Evolutionary conservation across 345 rosid species (phyloP), one percentile per base, ranked within the genome.

Genomic region (Noccaea bulbosa): DNA sequence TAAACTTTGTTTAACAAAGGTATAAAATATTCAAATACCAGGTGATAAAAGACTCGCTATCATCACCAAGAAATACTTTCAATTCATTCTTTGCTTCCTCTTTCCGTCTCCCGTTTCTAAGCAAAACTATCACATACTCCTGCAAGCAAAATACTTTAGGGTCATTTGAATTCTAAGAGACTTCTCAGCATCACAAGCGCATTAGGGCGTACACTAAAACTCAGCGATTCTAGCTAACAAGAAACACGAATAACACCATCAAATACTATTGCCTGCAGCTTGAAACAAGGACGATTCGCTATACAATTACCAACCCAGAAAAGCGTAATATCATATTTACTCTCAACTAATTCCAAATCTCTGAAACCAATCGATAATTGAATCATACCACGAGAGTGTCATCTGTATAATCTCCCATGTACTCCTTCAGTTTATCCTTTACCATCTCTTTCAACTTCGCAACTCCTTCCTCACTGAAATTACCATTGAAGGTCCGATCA

Each of bases 361-460:
- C 9, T 7, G 16, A 60, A 47, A 27, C 12, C 6, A 49, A 17
- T 11, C 11, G 60, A 33, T 39, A 12, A 53, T 11, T 11, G 60
- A 49, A 37, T 15, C 17, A 39, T 81, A 95, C 98, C 97, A 92
- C 98, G 16, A 95, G 99, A 53, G 83, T 88, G 65, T 95, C 98
- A 72, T 95, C 99, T 12, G 99, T 87, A 82, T 95, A 95, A 71
- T 95, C 92, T 46, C 94, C 98, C 98, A 95, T 90, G 76, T 81
- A 90, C 83, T 95, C 97, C 84, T 92, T 90, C 57, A 95, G 89
- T 75, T 92, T 95, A 59, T 80, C 86, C 70, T 51, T 87, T 50
- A 95, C 90, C 62, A 56, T 71, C 20, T 86, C 87, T 76, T 88
- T 86, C 84, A 95, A 75, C 81, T 76, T 86, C 1, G 81, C 81